Evolutionary conservation across 805 yeast species (phyloP).

Genomic region (Soucietia sequanensis): DNA sequence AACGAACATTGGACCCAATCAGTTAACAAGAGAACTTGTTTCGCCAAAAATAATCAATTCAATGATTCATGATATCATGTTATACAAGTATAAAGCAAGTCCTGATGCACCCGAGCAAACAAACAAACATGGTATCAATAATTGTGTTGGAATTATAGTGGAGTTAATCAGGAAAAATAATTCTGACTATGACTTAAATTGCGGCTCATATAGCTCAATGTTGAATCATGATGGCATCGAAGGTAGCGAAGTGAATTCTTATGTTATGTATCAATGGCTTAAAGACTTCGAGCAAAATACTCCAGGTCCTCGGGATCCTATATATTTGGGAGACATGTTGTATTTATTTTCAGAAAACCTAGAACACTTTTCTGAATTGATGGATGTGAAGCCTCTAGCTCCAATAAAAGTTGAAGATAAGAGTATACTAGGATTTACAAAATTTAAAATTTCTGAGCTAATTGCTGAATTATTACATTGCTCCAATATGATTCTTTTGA

Average conservation of each 20-base stretch:
- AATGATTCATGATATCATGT: constrained; percentile 73
- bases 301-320: constrained; percentile 89
- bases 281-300: constrained; percentile 76
- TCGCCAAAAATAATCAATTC: constrained; percentile 65
- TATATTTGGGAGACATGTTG: constrained; percentile 84
- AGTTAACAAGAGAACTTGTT: constrained; percentile 85
- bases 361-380: constrained; percentile 63
- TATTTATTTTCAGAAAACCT: constrained; percentile 73
- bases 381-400: constrained; percentile 37
- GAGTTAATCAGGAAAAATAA: constrained; percentile 94
- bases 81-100: constrained; percentile 18
- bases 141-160: constrained; percentile 92
- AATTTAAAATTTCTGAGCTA: constrained; percentile 86
- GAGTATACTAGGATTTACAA: constrained; percentile 79
- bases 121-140: constrained; percentile 85
- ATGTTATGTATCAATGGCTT: constrained; percentile 43
- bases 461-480: constrained; percentile 95
- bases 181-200: constrained; percentile 89
- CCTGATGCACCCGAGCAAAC: constrained; percentile 13
- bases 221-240: constrained; percentile 25
- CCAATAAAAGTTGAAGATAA: constrained; percentile 13
- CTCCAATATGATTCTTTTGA: constrained; percentile 92
- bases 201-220: constrained; percentile 75
- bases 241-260: constrained; percentile 38
- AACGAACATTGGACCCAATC: constrained; percentile 94